Evolutionary conservation across 1,284 basidiomycete genomes (phyloP).

Genomic region (Rhodotorula glutinis): DNA sequence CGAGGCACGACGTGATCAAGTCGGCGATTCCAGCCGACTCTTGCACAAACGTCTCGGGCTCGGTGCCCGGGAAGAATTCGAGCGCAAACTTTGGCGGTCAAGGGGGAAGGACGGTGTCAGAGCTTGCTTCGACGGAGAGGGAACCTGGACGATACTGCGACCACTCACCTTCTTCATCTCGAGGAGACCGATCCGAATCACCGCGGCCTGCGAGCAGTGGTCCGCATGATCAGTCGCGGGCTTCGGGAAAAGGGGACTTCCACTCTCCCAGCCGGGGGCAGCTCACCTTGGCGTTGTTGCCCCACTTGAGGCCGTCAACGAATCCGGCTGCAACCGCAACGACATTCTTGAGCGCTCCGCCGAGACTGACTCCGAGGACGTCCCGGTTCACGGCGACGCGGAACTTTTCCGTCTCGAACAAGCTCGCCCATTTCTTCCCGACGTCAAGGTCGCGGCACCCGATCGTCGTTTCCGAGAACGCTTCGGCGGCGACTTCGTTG

Average conservation of each 20-base stretch:
- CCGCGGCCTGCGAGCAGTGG: constrained; percentile 50
- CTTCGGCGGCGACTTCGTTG: constrained; percentile 56
- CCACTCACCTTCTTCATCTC: constrained; percentile 52
- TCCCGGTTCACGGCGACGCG: constrained; percentile 57
- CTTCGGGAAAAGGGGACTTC: too few species aligned
- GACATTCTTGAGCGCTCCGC: constrained; percentile 59
- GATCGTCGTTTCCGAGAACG: constrained; percentile 58
- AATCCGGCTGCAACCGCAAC: constrained; percentile 59
- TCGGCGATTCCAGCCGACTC: constrained; percentile 58
- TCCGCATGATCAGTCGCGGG: neutral
- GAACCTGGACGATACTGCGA: too few species aligned
- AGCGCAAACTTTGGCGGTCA: constrained; percentile 47
- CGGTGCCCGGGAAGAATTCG: constrained; percentile 57
- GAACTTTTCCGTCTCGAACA: constrained; percentile 54
- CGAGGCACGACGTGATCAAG: constrained; percentile 59
- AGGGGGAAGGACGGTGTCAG: neutral
- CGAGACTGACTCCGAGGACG: constrained; percentile 57
- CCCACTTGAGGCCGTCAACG: constrained; percentile 57
- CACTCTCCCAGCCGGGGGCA: too few species aligned
- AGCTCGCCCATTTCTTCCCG: constrained; percentile 47
- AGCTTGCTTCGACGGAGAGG: too few species aligned
- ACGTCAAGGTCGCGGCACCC: constrained; percentile 54
- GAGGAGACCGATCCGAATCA: constrained; percentile 57
- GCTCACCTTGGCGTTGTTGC: constrained; percentile 56
- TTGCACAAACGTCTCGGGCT: constrained; percentile 55